Conservation (phyloP, 225 moss, liverwort and hornwort genomes). For the Climacium dendroides region DNA sequence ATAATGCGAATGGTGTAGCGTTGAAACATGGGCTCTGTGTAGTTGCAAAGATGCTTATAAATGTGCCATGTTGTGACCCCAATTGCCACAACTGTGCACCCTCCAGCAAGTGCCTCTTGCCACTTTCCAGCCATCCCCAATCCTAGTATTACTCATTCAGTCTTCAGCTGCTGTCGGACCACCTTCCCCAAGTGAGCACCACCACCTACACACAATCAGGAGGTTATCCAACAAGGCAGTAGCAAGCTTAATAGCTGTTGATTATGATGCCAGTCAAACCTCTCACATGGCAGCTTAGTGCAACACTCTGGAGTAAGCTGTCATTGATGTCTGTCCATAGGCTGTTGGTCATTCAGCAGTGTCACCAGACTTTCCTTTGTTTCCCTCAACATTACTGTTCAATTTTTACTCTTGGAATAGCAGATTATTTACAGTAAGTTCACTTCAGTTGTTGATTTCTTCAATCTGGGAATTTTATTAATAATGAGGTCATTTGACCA, state of each 20-base stretch:
- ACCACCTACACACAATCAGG: rapidly evolving
- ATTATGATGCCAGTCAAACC: too few relatives aligned
- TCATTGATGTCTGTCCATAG: neutral
- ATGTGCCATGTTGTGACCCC: constrained; percentile 54
- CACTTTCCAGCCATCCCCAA: neutral
- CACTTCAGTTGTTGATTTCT: neutral
- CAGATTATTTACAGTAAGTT: neutral
- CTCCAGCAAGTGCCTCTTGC: constrained; percentile 1
- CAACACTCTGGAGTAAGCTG: neutral
- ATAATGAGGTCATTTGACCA: neutral
- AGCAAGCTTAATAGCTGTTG: neutral
- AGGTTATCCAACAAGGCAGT: neutral
- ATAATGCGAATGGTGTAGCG: constrained; percentile 82
- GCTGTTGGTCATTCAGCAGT: neutral
- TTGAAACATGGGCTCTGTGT: constrained; percentile 66
- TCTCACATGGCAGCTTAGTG: neutral
- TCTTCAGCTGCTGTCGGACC: neutral
- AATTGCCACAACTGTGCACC: constrained; percentile 40
- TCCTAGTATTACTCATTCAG: neutral
- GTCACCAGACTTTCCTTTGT: neutral
- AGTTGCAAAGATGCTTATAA: constrained; percentile 73
- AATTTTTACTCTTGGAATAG: neutral
- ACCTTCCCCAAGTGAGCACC: neutral
- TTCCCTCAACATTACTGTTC: neutral
- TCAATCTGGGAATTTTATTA: neutral